These are phyloP conservation scores for Chaetomium fimeti DNA, from an alignment of 495 filamentous ascomycete species.

Conservation along the genomic window DNA sequence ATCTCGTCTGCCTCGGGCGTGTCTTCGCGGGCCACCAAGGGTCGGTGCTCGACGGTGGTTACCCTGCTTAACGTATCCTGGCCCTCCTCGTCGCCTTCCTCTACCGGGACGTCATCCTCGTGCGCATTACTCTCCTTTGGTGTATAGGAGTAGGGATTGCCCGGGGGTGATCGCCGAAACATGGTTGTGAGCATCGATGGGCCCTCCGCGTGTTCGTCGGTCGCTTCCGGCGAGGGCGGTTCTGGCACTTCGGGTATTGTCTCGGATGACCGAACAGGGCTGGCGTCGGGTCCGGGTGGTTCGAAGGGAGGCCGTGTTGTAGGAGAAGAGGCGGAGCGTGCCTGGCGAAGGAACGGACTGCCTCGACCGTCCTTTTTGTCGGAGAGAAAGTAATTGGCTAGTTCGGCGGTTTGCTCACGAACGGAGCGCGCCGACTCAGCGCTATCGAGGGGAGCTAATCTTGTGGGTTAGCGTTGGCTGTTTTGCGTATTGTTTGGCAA, in stretches of 20 bases:
- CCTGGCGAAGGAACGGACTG: conserved; percentile 42
- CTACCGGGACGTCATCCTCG: conserved; percentile 21
- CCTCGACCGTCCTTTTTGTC: conserved; percentile 50
- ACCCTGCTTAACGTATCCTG: conserved; percentile 12
- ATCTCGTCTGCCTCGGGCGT: conserved; percentile 34
- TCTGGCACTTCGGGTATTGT: conserved; percentile 64
- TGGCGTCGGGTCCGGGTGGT: conserved; percentile 10
- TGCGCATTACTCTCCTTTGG: conserved; percentile 20
- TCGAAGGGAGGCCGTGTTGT: conserved; percentile 19
- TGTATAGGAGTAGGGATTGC: conserved; percentile 22
- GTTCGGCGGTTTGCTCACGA: conserved; percentile 85
- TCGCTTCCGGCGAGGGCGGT: conserved; percentile 50
- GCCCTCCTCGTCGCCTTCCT: conserved; percentile 16
- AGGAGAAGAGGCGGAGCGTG: conserved; percentile 37
- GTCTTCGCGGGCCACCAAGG: conserved; percentile 11
- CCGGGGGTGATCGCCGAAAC: conserved; percentile 56
- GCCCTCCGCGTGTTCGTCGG: conserved; percentile 33
- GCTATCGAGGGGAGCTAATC: conserved; percentile 55
- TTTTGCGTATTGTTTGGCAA: conserved; percentile 16
- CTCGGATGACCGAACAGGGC: conserved; percentile 29
- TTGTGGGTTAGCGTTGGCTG: background rate
- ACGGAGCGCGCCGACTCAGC: conserved; percentile 73
- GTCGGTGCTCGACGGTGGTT: conserved; percentile 10
- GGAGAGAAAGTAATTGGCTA: conserved; percentile 82
- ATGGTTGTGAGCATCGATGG: conserved; percentile 64